Evolutionary conservation across 2,329 filamentous ascomycete species (phyloP).

Genomic region (Lecanicillium sp.): DNA sequence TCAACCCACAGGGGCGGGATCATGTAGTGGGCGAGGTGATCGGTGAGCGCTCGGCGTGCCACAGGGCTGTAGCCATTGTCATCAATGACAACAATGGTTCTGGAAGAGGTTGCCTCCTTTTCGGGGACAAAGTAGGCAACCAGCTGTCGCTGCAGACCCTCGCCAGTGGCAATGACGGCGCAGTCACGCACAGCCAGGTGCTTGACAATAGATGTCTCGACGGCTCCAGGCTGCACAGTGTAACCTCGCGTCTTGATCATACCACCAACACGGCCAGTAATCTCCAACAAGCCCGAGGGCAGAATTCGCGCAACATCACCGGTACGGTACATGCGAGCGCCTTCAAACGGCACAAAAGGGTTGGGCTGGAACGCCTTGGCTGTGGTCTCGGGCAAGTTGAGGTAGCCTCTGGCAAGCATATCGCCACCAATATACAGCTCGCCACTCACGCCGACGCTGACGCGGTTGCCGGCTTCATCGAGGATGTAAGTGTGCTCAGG

Average conservation of each 20-base stretch:
- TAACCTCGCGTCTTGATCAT: constrained; percentile 81
- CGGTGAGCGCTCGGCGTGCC: constrained; percentile 56
- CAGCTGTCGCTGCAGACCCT: constrained; percentile 66
- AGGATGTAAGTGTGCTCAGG: constrained; percentile 65
- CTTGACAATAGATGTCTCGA: constrained; percentile 64
- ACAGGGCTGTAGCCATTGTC: constrained; percentile 64
- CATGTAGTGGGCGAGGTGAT: constrained; percentile 74
- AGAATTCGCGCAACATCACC: constrained; percentile 64
- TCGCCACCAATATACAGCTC: constrained; percentile 72
- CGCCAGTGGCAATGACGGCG: constrained; percentile 65
- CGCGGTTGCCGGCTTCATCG: constrained; percentile 57
- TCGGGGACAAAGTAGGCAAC: constrained; percentile 72
- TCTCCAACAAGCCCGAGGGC: constrained; percentile 61
- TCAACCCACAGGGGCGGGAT: constrained; percentile 72
- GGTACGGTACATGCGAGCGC: constrained; percentile 66
- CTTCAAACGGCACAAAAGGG: constrained; percentile 50
- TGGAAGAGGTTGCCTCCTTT: constrained; percentile 46
- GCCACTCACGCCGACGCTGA: constrained; percentile 55
- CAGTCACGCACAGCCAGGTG: constrained; percentile 65
- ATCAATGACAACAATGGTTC: constrained; percentile 58
- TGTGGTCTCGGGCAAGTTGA: constrained; percentile 73
- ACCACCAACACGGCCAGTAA: constrained; percentile 66
- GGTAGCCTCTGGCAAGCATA: constrained; percentile 66
- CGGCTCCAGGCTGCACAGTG: constrained; percentile 68
- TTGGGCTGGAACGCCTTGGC: constrained; percentile 63